Evolutionary conservation across 148 eudicot genomes (phyloP), one percentile per base, ranked within the genome.

Genomic region (Cornus florida): DNA sequence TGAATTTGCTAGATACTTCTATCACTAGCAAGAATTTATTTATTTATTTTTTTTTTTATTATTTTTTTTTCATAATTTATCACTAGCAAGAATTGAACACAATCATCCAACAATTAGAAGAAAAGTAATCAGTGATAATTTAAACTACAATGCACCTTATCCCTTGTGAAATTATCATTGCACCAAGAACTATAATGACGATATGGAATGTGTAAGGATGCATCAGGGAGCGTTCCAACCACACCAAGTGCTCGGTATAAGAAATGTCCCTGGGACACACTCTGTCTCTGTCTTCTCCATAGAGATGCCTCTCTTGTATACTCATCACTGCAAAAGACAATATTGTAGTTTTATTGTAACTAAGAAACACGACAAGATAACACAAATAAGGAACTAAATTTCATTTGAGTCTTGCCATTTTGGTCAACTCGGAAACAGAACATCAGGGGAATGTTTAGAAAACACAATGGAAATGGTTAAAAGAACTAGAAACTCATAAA

Each of bases 301-400:
- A 31, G 57, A 50, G 46, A 64, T 16, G 72, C 39, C 46, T 80
- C 73, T 69, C 83, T 72, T 70, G 57, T 69, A 77, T 60, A 75
- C 66, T 75, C 78, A 77, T 84, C 75, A 56, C 89, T 86, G 85
- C 71, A 84, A 77, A 74, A 78, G 17, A 66, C 28, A 79, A 69
- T 3, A 10, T 46, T 20, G 67, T 5, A 6, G 17, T 70, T 67
- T 14, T 62, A 22, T 20, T 70, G 23, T 50, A 50, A 32, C 9
- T 31, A 69, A 67, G 48, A 65, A 33, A 74, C 14, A 20, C 31
- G 33, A 24, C n/a, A 66, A 2, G 64, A 46, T 33, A 62, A 67
- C n/a, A 14, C 23, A 74, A 39, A 33, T 17, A 33, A 59, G 24
- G 35, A 32, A 32, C 77, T 59, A 74, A 75, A 35, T 35, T 35